Conservation (phyloP, 23 red algal species). For the Gracilaria gracilis region DNA sequence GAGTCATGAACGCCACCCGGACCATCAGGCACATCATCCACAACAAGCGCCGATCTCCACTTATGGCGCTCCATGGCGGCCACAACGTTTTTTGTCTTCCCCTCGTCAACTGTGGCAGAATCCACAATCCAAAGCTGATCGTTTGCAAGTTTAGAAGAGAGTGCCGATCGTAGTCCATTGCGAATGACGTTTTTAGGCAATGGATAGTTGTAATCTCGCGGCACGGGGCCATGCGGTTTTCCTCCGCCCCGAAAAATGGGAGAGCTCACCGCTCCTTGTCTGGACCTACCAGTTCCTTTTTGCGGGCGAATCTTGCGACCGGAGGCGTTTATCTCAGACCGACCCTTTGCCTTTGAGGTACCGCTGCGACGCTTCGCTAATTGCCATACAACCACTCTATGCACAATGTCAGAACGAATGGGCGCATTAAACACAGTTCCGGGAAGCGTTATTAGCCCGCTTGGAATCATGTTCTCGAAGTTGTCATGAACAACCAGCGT, state of each 20-base stretch:
- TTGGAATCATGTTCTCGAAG: constrained; percentile 73
- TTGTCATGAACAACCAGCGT: constrained; percentile 67
- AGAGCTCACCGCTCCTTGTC: constrained; percentile 78
- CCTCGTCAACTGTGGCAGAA: constrained; percentile 23
- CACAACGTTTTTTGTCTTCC: constrained; percentile 61
- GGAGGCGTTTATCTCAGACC: constrained; percentile 84
- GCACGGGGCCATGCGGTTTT: constrained; percentile 71
- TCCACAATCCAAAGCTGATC: constrained; percentile 88
- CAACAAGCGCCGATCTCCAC: constrained; percentile 77
- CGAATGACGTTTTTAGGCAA: constrained; percentile 68
- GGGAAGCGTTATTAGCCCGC: constrained; percentile 44
- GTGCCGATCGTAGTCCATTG: constrained; percentile 78
- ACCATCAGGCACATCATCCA: constrained; percentile 72
- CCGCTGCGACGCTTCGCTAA: constrained; percentile 79
- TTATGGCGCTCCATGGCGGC: constrained; percentile 41
- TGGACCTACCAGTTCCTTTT: constrained; percentile 89
- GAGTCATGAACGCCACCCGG: constrained; percentile 53
- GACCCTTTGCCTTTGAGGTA: constrained; percentile 82
- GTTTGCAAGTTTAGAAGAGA: constrained; percentile 68
- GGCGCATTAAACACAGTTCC: constrained; percentile 87
- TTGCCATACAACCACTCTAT: constrained; percentile 89
- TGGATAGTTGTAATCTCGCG: constrained; percentile 70
- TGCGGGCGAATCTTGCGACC: constrained; percentile 89
- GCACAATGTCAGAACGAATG: constrained; percentile 92
- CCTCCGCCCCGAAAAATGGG: constrained; percentile 92